Percentiles rank a stretch among this genome's conserved stretches.
Conservation (phyloP, 495 filamentous ascomycete genomes). For the Sordaria brevicollis region DNA sequence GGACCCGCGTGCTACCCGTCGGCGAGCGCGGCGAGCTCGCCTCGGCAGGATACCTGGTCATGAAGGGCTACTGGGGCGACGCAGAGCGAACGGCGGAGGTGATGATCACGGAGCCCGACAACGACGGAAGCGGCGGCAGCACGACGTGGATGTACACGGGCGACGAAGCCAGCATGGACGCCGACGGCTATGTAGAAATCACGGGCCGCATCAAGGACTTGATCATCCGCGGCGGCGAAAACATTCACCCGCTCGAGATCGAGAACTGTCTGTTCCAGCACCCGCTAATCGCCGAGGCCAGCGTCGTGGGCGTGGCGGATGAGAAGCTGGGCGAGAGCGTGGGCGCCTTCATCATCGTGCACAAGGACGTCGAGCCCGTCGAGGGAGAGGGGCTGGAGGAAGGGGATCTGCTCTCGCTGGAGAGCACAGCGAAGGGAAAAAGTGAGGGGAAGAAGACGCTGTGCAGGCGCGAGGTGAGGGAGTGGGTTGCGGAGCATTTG, state of each 20-base stretch:
- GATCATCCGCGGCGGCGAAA: slow-evolving; percentile 86
- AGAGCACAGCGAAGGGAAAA: neutral
- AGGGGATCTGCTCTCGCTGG: neutral
- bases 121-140: slow-evolving; percentile 33
- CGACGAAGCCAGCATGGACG: slow-evolving; percentile 86
- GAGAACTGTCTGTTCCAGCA: slow-evolving; percentile 82
- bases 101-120: slow-evolving; percentile 30
- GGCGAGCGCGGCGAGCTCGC: slow-evolving; percentile 71
- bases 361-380: slow-evolving; percentile 25
- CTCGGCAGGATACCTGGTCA: slow-evolving; percentile 74
- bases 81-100: slow-evolving; percentile 59
- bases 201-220: slow-evolving; percentile 75
- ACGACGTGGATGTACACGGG: slow-evolving; percentile 54
- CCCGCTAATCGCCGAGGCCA: slow-evolving; percentile 56
- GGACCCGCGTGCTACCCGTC: slow-evolving; percentile 45
- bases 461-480: slow-evolving; percentile 46
- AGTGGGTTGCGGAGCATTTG: slow-evolving; percentile 63
- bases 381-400: slow-evolving; percentile 14
- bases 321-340: slow-evolving; percentile 79
- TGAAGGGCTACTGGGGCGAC: slow-evolving; percentile 85
- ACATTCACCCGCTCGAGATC: slow-evolving; percentile 90
- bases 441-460: slow-evolving; percentile 18
- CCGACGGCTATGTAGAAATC: slow-evolving; percentile 53
- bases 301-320: slow-evolving; percentile 77
- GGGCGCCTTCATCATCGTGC: slow-evolving; percentile 64